phyloP scores from a whole-genome alignment of 2,329 filamentous ascomycete genomes.

The Botrytis deweyae region DNA sequence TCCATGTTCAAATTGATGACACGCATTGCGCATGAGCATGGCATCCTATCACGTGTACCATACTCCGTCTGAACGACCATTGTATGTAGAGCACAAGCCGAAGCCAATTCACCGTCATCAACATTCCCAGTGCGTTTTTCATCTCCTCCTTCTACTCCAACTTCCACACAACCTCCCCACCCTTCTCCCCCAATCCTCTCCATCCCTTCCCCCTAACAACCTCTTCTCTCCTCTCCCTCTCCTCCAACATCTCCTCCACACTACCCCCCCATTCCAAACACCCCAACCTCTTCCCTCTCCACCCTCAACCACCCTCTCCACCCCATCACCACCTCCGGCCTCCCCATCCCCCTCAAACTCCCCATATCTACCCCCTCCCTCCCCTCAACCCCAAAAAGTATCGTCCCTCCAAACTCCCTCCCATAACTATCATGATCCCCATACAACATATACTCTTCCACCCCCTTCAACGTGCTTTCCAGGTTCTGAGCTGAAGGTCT shows the following conservation, averaged over 20 bases:
- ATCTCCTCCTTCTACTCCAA: slow-evolving; percentile 10
- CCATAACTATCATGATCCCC: slow-evolving; percentile 33
- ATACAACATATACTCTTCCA: slow-evolving; percentile 38
- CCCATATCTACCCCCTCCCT: slow-evolving; percentile 28
- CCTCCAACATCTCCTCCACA: slow-evolving; percentile 37
- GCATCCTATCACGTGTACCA: background rate
- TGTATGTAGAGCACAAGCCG: background rate
- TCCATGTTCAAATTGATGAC: background rate
- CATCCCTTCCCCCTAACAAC: slow-evolving; percentile 32
- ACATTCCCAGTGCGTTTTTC: background rate
- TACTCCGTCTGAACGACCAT: background rate
- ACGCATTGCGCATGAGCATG: background rate
- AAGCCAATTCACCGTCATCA: background rate
- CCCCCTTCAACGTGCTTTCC: slow-evolving; percentile 28
- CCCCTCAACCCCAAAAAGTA: slow-evolving; percentile 35
- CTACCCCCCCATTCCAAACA: slow-evolving; percentile 32
- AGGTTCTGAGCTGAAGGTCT: slow-evolving; percentile 27
- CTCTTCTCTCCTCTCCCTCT: slow-evolving; percentile 29
- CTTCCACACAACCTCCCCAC: slow-evolving; percentile 30
- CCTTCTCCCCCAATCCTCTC: slow-evolving; percentile 30
- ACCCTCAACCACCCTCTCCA: slow-evolving; percentile 40
- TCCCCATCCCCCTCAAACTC: slow-evolving; percentile 18
- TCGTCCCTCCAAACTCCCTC: slow-evolving; percentile 35
- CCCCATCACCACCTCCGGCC: slow-evolving; percentile 25
- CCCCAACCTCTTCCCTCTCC: slow-evolving; percentile 29